Evolutionary conservation across 2,329 filamentous ascomycete genomes (phyloP).

Genomic region (Alternaria dauci): DNA sequence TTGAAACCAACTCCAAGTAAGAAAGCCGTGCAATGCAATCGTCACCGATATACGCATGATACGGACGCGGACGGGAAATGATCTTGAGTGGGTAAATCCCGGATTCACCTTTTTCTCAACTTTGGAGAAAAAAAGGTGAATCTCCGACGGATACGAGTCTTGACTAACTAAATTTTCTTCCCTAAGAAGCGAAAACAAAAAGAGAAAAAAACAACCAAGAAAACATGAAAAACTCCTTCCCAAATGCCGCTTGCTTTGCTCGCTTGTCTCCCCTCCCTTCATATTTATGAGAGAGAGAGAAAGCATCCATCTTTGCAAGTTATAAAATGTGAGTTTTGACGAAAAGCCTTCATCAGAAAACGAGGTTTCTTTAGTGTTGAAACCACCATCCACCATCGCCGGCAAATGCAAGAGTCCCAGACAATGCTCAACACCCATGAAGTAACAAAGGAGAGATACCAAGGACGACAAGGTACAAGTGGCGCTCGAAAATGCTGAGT

Average conservation of each 20-base stretch:
- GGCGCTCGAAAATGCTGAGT: conserved; percentile 20
- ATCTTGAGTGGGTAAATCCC: conserved; percentile 50
- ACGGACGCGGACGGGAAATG: conserved; percentile 25
- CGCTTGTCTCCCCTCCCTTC: conserved; percentile 12
- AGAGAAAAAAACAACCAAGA: conserved; percentile 9
- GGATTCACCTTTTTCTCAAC: conserved; percentile 23
- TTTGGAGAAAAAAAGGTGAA: conserved; percentile 11
- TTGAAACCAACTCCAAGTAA: too few species aligned
- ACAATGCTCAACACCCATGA: conserved; percentile 23
- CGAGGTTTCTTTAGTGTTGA: conserved; percentile 28
- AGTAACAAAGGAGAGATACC: conserved; percentile 49
- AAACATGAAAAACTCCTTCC: conserved; percentile 28
- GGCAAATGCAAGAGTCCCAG: conserved; percentile 27
- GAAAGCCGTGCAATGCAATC: neutral
- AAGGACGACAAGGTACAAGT: conserved; percentile 33
- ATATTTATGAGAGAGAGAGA: conserved; percentile 19
- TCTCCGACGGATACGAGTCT: conserved; percentile 53
- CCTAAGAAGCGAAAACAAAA: conserved; percentile 40
- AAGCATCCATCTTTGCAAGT: conserved; percentile 12
- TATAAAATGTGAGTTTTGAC: conserved; percentile 16
- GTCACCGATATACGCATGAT: conserved; percentile 6
- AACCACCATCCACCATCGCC: conserved; percentile 17
- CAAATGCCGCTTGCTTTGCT: conserved; percentile 27
- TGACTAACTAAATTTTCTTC: conserved; percentile 52
- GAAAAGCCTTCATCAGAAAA: conserved; percentile 28